Conservation (phyloP, 352 stramenopile species). For the Phytopythium boreale region DNA sequence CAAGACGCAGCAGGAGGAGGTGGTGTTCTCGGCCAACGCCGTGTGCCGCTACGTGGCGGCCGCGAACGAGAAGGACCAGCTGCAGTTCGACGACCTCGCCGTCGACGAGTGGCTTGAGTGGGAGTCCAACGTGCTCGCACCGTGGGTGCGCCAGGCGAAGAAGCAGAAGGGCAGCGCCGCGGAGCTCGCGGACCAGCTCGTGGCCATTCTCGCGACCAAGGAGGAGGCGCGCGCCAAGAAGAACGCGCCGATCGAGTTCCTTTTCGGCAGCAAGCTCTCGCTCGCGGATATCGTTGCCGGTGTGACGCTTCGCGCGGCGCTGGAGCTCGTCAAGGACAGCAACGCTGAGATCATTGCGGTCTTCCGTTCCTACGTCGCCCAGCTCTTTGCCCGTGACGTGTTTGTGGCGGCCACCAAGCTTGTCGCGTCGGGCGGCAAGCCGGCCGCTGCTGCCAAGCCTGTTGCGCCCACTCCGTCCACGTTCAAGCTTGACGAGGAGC, state of each 20-base stretch:
- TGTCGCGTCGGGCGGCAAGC: constrained; percentile 42
- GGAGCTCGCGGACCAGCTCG: constrained; percentile 28
- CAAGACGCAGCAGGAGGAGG: constrained; percentile 19
- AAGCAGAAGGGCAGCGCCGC: constrained; percentile 27
- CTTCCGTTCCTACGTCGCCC: constrained; percentile 64
- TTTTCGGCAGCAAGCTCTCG: constrained; percentile 61
- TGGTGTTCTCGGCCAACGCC: constrained; percentile 77
- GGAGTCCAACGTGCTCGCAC: constrained; percentile 64
- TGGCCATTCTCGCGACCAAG: constrained; percentile 54
- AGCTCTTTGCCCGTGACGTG: constrained; percentile 49
- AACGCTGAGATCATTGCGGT: constrained; percentile 43
- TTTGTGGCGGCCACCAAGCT: constrained; percentile 47
- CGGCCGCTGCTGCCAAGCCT: constrained; percentile 7
- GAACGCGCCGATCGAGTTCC: constrained; percentile 42
- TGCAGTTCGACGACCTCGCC: constrained; percentile 68
- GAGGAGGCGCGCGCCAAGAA: constrained; percentile 53
- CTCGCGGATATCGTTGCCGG: constrained; percentile 73
- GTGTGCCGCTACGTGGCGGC: constrained; percentile 71
- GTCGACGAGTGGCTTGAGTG: constrained; percentile 85
- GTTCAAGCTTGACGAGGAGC: constrained; percentile 47
- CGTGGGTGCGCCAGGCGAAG: constrained; percentile 55
- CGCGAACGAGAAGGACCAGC: constrained; percentile 23
- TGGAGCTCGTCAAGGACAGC: constrained; percentile 53
- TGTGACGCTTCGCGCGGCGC: constrained; percentile 58
- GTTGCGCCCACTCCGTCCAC: constrained; percentile 19